phyloP scores from a whole-genome alignment of 805 yeast genomes.

The Babjeviella inositovora region DNA sequence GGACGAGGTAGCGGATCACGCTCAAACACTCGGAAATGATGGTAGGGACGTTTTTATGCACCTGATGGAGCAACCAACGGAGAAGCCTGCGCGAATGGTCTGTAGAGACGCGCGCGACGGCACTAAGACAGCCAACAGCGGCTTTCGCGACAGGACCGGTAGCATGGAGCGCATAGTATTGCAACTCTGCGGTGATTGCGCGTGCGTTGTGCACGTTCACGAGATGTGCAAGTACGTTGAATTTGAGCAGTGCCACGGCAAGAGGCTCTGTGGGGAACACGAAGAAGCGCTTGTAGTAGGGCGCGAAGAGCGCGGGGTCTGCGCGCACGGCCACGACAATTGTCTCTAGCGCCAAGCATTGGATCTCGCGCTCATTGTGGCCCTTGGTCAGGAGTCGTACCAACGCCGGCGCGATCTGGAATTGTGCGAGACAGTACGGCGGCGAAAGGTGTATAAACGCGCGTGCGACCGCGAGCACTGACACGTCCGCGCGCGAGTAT shows the following conservation, averaged over 20 bases:
- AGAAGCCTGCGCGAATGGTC: too few relatives aligned
- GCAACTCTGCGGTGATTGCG: slow-evolving; percentile 42
- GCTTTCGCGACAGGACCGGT: slow-evolving; percentile 7
- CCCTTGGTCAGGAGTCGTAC: slow-evolving; percentile 19
- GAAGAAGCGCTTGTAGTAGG: slow-evolving; percentile 29
- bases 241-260: slow-evolving; percentile 30
- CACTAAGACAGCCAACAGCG: too few relatives aligned
- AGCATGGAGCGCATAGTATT: slow-evolving; percentile 27
- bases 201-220: slow-evolving; percentile 34
- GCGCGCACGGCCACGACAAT: slow-evolving; percentile 19
- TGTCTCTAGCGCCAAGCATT: slow-evolving; percentile 25
- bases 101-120: too few relatives aligned
- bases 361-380: slow-evolving; percentile 11
- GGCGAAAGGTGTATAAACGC: slow-evolving; percentile 45
- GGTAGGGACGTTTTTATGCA: too few relatives aligned
- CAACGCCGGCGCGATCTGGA: slow-evolving; percentile 32
- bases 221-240: slow-evolving; percentile 45
- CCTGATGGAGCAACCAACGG: too few relatives aligned
- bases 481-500: slow-evolving; percentile 38
- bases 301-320: slow-evolving; percentile 13
- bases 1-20: slow-evolving; percentile 59
- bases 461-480: slow-evolving; percentile 42
- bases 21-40: slow-evolving; percentile 53
- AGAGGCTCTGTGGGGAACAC: slow-evolving; percentile 37
- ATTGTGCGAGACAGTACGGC: slow-evolving; percentile 27